Evolutionary conservation across 148 eudicot species (phyloP), one percentile per base, ranked within the genome.

Genomic region (Amaranthus hypochondriacus): DNA sequence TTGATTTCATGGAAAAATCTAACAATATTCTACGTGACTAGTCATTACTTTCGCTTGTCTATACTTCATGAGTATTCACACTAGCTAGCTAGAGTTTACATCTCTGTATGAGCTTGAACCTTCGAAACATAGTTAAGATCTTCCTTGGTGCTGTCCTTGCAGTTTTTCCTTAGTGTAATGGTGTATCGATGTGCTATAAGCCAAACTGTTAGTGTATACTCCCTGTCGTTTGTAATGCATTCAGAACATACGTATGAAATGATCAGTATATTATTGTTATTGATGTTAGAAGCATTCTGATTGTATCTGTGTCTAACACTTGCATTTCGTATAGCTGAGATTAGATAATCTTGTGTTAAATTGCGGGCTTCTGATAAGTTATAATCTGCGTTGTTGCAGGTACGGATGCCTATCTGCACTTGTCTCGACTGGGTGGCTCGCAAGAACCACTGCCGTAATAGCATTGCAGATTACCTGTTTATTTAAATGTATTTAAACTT

Each of bases 351-450:
- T 47, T 65, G 3, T 48, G 21, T 48, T 18, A 18, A 18, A 18
- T 18, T 18, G 18, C 18, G 47, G 21, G 55, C 56, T 56, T 75
- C 49, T 67, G 28, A 57, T 14, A 7, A 56, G 56, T 50, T 59
- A 55, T 57, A 70, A 9, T 53, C 13, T 59, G 13, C 67, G 7
- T 69, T 46, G 13, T 57, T 79, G 77, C 89, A 90, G 98, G 96
- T 63, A 95, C 99, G 59, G 99, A 92, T 79, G 99, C 97, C 7
- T 95, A 92, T 77, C 99, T 95, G 75, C 97, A 95, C 77, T 76
- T 95, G 76, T 95, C 94, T 64, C 92, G 99, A 39, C 81, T 92
- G 87, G 97, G 94, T 62, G 99, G 88, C 84, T 95, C 97, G 28
- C 97, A 92, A 83, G 99, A 95, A 86, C 94, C 99, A 18, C 85